Evolutionary conservation across 2,329 filamentous ascomycete genomes (phyloP), one percentile per base, ranked within the genome.

Genomic region (Colletotrichum euphorbiae): DNA sequence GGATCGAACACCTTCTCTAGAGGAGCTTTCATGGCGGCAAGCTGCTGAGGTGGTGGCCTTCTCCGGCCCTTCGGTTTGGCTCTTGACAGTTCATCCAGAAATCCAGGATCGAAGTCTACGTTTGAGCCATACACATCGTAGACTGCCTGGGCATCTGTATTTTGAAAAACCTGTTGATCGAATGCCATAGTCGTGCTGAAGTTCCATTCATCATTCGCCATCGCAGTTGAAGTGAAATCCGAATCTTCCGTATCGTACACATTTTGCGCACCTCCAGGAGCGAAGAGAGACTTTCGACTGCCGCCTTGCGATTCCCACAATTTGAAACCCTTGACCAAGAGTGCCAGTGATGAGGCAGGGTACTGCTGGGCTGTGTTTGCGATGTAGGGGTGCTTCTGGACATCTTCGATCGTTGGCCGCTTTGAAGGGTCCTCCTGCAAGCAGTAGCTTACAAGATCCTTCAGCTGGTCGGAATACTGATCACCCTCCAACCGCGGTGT

Each of bases 231-330:
- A 1, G 78, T 77, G 17, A 83, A 73, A 28, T 85, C 82, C 13
- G 79, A 74, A 52, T 79, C 79, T 28, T 70, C 68, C 59, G 59
- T 64, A 19, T 48, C 63, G 1, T 79, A 78, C 12, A 84, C 81
- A 1, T 81, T 84, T 70, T 89, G 86, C 2, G 88, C 89, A 66
- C 89, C 89, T 21, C 86, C 86, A 3, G 83, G 78, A 6, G 84
- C 84, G 70, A 91, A 91, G 1, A 91, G 80, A 15, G 89, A 91
- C 70, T 87, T 87, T 51, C 92, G 86, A 71, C 87, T 88, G 31
- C 92, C 92, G 24, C 92, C 92, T 72, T 88, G 86, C 7, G 89
- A 85, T 76, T 94, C 92, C 92, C 92, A 95, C 19, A 90, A 75
- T 74, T 89, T 90, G 79, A 91, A 95, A 12, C 88, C 89, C 71